phyloP scores from a whole-genome alignment of 495 filamentous ascomycete genomes.

The Neurospora sp. region DNA sequence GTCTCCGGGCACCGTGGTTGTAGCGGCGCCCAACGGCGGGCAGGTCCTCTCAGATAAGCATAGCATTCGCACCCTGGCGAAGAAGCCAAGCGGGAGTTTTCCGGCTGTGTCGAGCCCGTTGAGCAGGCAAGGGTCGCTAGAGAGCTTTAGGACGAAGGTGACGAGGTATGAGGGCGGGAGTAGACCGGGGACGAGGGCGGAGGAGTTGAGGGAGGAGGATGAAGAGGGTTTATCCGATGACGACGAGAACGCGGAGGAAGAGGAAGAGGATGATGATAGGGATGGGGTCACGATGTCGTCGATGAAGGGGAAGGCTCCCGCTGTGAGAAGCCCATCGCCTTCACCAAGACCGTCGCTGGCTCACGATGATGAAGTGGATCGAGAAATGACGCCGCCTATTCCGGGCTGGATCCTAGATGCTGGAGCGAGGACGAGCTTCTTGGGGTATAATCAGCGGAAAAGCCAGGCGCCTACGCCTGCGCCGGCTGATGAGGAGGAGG shows the following conservation, averaged over 20 bases:
- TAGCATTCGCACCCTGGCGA: constrained; percentile 43
- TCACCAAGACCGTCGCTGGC: background rate
- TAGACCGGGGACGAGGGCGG: constrained; percentile 18
- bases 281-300: too few relatives aligned
- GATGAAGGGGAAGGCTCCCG: background rate
- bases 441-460: constrained; percentile 24
- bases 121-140: constrained; percentile 38
- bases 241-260: background rate
- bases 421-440: constrained; percentile 34
- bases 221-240: constrained; percentile 2
- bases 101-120: constrained; percentile 45
- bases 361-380: background rate
- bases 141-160: constrained; percentile 19
- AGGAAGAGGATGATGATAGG: background rate
- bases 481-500: background rate
- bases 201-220: constrained; percentile 22
- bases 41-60: constrained; percentile 52
- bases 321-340: background rate
- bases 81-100: constrained; percentile 58
- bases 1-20: constrained; percentile 58
- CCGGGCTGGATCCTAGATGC: constrained; percentile 47
- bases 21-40: constrained; percentile 60
- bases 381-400: constrained; percentile 44
- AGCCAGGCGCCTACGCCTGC: background rate
- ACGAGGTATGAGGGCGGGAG: background rate